Conservation (phyloP, 192 early-diverging fungal genomes). For the Funneliformis mosseae region DNA sequence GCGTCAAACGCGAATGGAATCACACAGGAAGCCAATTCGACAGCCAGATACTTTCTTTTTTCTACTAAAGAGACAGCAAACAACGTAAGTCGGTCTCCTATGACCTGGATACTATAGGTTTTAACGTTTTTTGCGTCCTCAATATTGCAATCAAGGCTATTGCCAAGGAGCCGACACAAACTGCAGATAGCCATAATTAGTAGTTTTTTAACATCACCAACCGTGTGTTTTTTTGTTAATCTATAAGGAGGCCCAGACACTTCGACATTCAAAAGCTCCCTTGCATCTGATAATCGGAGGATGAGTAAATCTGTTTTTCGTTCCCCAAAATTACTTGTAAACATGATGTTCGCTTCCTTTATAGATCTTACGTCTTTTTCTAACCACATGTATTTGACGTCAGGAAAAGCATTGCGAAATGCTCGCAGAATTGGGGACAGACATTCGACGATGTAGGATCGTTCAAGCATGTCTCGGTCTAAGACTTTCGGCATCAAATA, state of each 20-base stretch:
- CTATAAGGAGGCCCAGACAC: conserved; percentile 3
- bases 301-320: conserved; percentile 22
- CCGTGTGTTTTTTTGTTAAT: too few relatives aligned
- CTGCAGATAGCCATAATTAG: too few relatives aligned
- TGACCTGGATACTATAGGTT: too few relatives aligned
- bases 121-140: too few relatives aligned
- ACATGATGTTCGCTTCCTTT: neutral
- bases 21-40: conserved; percentile 28
- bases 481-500: conserved; percentile 26
- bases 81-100: too few relatives aligned
- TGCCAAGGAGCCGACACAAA: neutral
- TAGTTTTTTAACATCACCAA: too few relatives aligned
- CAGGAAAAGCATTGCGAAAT: conserved; percentile 30
- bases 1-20: conserved; percentile 24
- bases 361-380: conserved; percentile 16
- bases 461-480: conserved; percentile 23
- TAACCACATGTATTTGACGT: conserved; percentile 16
- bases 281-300: conserved; percentile 12
- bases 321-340: conserved; percentile 9
- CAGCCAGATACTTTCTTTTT: conserved; percentile 25
- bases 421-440: conserved; percentile 22
- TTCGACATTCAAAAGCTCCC: conserved; percentile 15
- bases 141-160: too few relatives aligned
- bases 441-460: conserved; percentile 14
- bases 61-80: too few relatives aligned